A percentile compares a stretch with the other conserved stretches of the same genome.
Evolutionary conservation across 1,284 basidiomycete genomes (phyloP).

Genomic region (Takashimella tepidaria): DNA sequence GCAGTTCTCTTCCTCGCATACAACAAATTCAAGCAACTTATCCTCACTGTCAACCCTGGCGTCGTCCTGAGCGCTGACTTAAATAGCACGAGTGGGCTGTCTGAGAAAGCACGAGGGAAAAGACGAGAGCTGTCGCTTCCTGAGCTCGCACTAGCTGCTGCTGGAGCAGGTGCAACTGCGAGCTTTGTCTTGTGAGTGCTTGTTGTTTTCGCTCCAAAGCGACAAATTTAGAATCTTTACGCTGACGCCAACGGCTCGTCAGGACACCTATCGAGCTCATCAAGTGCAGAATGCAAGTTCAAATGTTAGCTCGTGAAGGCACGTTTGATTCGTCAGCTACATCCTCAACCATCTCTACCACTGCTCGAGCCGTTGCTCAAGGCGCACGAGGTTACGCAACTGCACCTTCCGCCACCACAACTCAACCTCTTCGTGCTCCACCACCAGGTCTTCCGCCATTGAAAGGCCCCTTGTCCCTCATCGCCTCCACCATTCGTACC

Average conservation of each 20-base stretch:
- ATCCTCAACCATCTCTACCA: slow-evolving; percentile 15
- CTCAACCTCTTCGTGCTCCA: slow-evolving; percentile 11
- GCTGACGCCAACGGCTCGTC: slow-evolving; percentile 6
- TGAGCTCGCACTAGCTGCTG: slow-evolving; percentile 69
- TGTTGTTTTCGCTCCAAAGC: not conserved
- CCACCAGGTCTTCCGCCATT: slow-evolving; percentile 37
- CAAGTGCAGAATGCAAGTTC: slow-evolving; percentile 94
- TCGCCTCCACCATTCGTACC: slow-evolving; percentile 59
- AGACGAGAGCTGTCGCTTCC: slow-evolving; percentile 53
- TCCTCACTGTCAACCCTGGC: slow-evolving; percentile 43
- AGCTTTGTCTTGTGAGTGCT: slow-evolving; percentile 69
- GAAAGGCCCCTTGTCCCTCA: slow-evolving; percentile 65
- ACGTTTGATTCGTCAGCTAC: slow-evolving; percentile 18
- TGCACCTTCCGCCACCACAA: slow-evolving; percentile 17
- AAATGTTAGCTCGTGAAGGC: slow-evolving; percentile 61
- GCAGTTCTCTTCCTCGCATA: slow-evolving; percentile 83
- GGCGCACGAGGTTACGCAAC: slow-evolving; percentile 18
- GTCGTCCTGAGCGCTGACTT: slow-evolving; percentile 34
- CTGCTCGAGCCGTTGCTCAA: slow-evolving; percentile 7
- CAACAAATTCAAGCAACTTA: slow-evolving; percentile 69
- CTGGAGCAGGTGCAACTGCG: slow-evolving; percentile 72
- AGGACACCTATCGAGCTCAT: slow-evolving; percentile 86
- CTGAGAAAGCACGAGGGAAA: slow-evolving; percentile 30
- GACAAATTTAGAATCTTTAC: not conserved
- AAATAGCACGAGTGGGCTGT: slow-evolving; percentile 39